Conservation (phyloP, 2,329 filamentous ascomycete species). For the Coniella vitis region DNA sequence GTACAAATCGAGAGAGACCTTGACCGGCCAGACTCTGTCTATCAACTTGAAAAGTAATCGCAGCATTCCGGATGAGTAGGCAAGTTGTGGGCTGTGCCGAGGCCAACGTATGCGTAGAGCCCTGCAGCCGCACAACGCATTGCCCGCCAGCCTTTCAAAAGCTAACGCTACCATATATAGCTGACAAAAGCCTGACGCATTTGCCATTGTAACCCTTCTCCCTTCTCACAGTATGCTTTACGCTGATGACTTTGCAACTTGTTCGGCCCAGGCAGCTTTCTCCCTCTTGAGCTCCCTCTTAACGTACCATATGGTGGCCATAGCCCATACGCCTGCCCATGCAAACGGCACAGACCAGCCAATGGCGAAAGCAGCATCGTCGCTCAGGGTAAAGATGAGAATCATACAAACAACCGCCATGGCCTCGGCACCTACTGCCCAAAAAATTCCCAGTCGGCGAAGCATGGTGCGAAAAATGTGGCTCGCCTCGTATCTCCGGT, state of each 20-base stretch:
- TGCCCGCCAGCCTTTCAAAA: too few species aligned
- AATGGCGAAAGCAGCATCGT: slow-evolving; percentile 19
- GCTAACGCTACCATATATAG: too few species aligned
- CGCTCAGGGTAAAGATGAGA: slow-evolving; percentile 20
- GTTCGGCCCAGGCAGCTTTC: slow-evolving; percentile 21
- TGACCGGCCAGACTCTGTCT: too few species aligned
- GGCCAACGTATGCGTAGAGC: too few species aligned
- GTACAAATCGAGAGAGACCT: too few species aligned
- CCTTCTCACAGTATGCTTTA: too few species aligned
- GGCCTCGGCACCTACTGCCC: slow-evolving; percentile 39
- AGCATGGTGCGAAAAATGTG: slow-evolving; percentile 47
- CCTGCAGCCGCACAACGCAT: too few species aligned
- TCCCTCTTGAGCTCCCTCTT: slow-evolving; percentile 21
- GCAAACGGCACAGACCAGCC: slow-evolving; percentile 22
- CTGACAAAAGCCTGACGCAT: too few species aligned
- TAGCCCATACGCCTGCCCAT: slow-evolving; percentile 22
- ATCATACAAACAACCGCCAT: slow-evolving; percentile 19
- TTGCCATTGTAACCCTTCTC: too few species aligned
- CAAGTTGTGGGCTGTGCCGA: too few species aligned
- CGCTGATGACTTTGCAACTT: slow-evolving; percentile 15
- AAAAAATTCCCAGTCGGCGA: slow-evolving; percentile 48
- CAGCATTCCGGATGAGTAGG: too few species aligned
- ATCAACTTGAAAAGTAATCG: too few species aligned
- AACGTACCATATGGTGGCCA: slow-evolving; percentile 22
- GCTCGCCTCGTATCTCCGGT: slow-evolving; percentile 46